These are phyloP conservation scores for Plasmodium adleri DNA, from an alignment of 169 alveolate species.

Conservation along the genomic window DNA sequence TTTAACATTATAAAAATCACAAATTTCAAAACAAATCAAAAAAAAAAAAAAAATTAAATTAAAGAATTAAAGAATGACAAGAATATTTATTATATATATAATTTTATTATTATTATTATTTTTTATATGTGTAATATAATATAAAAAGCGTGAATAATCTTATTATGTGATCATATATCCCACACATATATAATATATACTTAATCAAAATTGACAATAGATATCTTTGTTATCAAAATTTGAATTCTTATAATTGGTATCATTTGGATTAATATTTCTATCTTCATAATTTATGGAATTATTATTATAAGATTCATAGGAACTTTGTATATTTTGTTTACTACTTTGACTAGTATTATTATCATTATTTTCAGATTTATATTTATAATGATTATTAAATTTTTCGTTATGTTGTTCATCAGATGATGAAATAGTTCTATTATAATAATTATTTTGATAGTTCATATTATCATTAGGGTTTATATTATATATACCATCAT, in stretches of 20 bases:
- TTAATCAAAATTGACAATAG: conserved; percentile 38
- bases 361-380: conserved; percentile 27
- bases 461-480: conserved; percentile 23
- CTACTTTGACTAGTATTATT: neutral
- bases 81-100: conserved; percentile 7
- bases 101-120: neutral
- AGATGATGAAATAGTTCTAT: neutral
- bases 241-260: conserved; percentile 6
- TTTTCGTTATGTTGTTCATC: conserved; percentile 3
- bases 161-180: too few relatives aligned
- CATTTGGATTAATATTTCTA: conserved; percentile 17
- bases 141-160: too few relatives aligned
- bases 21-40: neutral
- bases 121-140: neutral
- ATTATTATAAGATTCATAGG: conserved; percentile 31
- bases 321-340: neutral
- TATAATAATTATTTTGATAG: neutral
- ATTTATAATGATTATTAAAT: conserved; percentile 8
- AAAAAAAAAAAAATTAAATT: neutral
- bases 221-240: conserved; percentile 42
- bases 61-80: neutral
- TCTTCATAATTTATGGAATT: conserved; percentile 33
- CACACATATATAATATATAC: too few relatives aligned
- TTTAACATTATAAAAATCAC: too few relatives aligned
- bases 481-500: neutral